Conservation (phyloP, 2,329 filamentous ascomycete species). For the Talaromyces amestolkiae region DNA sequence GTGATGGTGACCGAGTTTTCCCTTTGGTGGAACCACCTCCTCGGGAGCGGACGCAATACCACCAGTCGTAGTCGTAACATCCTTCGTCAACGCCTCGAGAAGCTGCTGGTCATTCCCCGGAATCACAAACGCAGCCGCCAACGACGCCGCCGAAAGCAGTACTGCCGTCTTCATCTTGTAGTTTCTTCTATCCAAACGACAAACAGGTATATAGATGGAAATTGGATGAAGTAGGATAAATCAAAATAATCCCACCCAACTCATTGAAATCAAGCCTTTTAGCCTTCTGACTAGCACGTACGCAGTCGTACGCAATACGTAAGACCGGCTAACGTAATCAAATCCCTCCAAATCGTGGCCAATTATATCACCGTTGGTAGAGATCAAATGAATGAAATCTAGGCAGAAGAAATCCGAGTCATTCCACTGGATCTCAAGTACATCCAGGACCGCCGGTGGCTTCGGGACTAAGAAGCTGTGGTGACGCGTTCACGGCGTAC, state of each 20-base stretch:
- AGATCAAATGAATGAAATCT: background rate
- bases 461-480: background rate
- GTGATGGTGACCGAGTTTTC: background rate
- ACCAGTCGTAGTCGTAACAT: background rate
- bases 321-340: background rate
- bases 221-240: background rate
- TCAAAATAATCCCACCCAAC: background rate
- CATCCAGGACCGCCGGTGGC: too few relatives aligned
- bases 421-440: too few relatives aligned
- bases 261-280: background rate
- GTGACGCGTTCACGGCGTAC: constrained; percentile 1
- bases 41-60: background rate
- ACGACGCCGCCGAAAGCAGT: constrained; percentile 46
- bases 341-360: background rate
- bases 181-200: background rate
- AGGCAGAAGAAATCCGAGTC: background rate
- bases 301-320: background rate
- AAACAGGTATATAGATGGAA: background rate
- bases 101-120: constrained; percentile 45
- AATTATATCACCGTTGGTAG: background rate
- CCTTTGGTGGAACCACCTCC: background rate
- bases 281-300: background rate
- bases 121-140: constrained; percentile 50
- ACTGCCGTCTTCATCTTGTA: constrained; percentile 47
- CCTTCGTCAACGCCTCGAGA: constrained; percentile 37